Conservation (phyloP, 2,329 filamentous ascomycete genomes). For the Aureobasidium namibiae region DNA sequence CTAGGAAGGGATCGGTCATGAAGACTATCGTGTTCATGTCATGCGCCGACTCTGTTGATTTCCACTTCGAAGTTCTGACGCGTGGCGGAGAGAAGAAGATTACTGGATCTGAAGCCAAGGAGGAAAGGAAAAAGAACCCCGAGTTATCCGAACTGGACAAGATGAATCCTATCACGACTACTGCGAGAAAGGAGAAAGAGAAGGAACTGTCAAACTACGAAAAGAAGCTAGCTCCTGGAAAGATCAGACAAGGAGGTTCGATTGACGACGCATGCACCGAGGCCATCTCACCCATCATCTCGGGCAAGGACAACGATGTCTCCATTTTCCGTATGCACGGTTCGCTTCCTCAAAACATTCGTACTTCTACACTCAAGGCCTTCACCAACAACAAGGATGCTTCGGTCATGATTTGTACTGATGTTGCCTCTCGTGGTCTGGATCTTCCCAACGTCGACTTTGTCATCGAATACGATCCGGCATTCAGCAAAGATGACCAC, state of each 20-base stretch:
- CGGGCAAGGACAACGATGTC: conserved; percentile 57
- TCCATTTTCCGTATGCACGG: conserved; percentile 82
- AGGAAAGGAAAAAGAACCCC: conserved; percentile 19
- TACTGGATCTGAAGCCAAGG: conserved; percentile 22
- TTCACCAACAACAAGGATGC: conserved; percentile 69
- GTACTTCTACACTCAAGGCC: conserved; percentile 74
- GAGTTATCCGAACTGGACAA: conserved; percentile 18
- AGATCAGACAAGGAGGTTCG: conserved; percentile 33
- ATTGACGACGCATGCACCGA: conserved; percentile 45
- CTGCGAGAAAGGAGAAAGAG: conserved; percentile 13
- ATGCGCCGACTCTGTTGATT: conserved; percentile 93
- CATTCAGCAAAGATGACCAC: conserved; percentile 88
- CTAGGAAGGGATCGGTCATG: conserved; percentile 83
- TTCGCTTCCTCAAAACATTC: conserved; percentile 77
- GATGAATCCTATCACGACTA: conserved; percentile 13
- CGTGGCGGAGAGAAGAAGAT: conserved; percentile 32
- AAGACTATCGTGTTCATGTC: conserved; percentile 96
- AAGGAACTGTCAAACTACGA: conserved; percentile 9
- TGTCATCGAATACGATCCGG: conserved; percentile 92
- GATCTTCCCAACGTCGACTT: conserved; percentile 93
- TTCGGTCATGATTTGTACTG: conserved; percentile 82
- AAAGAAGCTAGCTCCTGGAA: conserved; percentile 23
- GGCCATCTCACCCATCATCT: conserved; percentile 62
- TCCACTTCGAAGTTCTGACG: conserved; percentile 80
- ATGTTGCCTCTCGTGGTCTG: conserved; percentile 89